Evolutionary conservation across 169 alveolate species (phyloP).

Genomic region (Hepatocystis sp.): DNA sequence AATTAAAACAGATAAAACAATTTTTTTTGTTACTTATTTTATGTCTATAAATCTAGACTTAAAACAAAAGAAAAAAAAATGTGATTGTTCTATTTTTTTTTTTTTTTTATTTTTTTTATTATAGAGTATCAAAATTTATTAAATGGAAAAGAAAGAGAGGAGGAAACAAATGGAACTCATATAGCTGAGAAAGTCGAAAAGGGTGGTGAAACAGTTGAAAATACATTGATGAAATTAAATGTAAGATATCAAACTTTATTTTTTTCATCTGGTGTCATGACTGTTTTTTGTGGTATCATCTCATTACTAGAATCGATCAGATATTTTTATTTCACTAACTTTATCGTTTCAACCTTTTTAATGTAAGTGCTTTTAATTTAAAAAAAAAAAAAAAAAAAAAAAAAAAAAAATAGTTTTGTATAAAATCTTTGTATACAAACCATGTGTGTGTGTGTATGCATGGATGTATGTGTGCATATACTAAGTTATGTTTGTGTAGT

Average conservation of each 20-base stretch:
- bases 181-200: conserved; percentile 83
- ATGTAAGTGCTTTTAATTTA: conserved; percentile 73
- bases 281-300: conserved; percentile 86
- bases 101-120: conserved; percentile 11
- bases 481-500: no score
- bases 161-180: conserved; percentile 62
- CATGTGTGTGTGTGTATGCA: no score
- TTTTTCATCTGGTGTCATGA: conserved; percentile 88
- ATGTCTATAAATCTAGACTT: not conserved
- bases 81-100: not conserved
- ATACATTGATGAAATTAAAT: conserved; percentile 89
- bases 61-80: not conserved
- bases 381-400: no score
- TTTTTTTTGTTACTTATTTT: conserved; percentile 1
- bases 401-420: not conserved
- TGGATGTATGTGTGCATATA: no score
- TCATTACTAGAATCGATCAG: conserved; percentile 82
- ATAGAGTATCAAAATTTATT: conserved; percentile 60
- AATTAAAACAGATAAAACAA: no score
- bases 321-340: conserved; percentile 81
- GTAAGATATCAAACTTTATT: conserved; percentile 91
- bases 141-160: conserved; percentile 62
- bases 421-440: not conserved
- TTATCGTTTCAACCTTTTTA: conserved; percentile 83
- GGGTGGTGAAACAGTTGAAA: conserved; percentile 93